A percentile compares a stretch with the other conserved stretches of the same genome.
These are phyloP conservation scores for Xylariomycetidae sp. DNA, from an alignment of 2,329 filamentous ascomycete species.

Conservation along the genomic window DNA sequence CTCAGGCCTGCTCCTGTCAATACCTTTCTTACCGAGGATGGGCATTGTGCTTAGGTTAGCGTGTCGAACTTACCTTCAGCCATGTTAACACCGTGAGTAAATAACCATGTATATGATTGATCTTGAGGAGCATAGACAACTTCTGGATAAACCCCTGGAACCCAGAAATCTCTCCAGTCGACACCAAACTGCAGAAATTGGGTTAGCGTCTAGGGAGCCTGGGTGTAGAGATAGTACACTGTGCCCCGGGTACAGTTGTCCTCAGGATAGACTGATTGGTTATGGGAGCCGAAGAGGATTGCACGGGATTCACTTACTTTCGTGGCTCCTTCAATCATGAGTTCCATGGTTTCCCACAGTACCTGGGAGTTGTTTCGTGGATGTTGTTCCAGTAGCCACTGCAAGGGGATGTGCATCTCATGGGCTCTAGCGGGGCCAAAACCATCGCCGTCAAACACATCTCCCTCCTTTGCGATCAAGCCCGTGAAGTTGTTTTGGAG, in stretches of 20 bases:
- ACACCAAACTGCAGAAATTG: slow-evolving; percentile 18
- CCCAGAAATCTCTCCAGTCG: slow-evolving; percentile 30
- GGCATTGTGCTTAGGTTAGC: background rate
- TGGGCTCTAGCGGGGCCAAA: slow-evolving; percentile 31
- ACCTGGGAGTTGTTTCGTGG: slow-evolving; percentile 27
- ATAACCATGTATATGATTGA: slow-evolving; percentile 26
- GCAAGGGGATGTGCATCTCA: slow-evolving; percentile 33
- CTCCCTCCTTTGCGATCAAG: slow-evolving; percentile 36
- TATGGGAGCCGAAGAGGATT: background rate
- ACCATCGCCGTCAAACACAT: slow-evolving; percentile 33
- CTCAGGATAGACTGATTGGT: background rate
- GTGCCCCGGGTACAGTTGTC: background rate
- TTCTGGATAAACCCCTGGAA: slow-evolving; percentile 24
- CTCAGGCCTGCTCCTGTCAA: slow-evolving; percentile 27
- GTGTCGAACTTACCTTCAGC: slow-evolving; percentile 30
- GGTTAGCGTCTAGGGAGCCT: background rate
- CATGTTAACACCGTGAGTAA: slow-evolving; percentile 37
- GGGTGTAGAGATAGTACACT: background rate
- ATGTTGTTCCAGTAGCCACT: slow-evolving; percentile 32
- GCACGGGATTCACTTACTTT: slow-evolving; percentile 29
- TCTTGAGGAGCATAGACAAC: slow-evolving; percentile 20
- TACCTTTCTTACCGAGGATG: background rate
- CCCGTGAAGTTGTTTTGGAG: slow-evolving; percentile 46
- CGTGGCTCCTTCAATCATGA: slow-evolving; percentile 39
- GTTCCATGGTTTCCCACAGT: slow-evolving; percentile 35